phyloP scores from a whole-genome alignment of 2,329 filamentous ascomycete genomes.

The Fusarium drepaniforme region DNA sequence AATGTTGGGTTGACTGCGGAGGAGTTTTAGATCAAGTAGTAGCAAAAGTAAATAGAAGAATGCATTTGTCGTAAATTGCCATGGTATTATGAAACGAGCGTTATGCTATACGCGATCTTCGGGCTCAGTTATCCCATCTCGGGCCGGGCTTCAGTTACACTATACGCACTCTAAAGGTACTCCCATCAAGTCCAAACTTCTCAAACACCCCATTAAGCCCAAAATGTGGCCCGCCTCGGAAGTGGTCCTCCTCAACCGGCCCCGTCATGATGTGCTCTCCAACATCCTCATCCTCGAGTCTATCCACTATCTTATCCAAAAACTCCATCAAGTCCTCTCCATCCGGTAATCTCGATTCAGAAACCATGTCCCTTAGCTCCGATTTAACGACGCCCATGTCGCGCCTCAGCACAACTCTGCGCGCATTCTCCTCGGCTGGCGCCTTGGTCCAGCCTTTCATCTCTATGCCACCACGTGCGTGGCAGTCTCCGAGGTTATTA shows the following conservation, averaged over 20 bases:
- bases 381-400: not conserved
- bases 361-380: not conserved
- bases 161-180: not conserved
- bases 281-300: not conserved
- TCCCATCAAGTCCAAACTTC: not conserved
- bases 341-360: not conserved
- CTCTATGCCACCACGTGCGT: accelerated
- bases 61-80: not conserved
- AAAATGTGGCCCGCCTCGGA: accelerated
- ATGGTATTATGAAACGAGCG: not conserved
- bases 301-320: not conserved
- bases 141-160: too few relatives aligned
- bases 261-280: not conserved
- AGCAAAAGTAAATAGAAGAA: not conserved
- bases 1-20: slow-evolving; percentile 58
- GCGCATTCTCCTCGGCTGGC: accelerated
- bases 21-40: slow-evolving; percentile 27
- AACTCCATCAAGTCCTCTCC: not conserved
- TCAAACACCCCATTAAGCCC: accelerated
- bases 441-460: not conserved
- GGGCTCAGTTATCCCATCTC: too few relatives aligned
- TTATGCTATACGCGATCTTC: not conserved
- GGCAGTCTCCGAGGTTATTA: not conserved
- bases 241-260: not conserved
- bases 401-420: not conserved